Base-by-base conservation (phyloP, 1,284 basidiomycete species). In the Trichosporon coremiiforme region DNA sequence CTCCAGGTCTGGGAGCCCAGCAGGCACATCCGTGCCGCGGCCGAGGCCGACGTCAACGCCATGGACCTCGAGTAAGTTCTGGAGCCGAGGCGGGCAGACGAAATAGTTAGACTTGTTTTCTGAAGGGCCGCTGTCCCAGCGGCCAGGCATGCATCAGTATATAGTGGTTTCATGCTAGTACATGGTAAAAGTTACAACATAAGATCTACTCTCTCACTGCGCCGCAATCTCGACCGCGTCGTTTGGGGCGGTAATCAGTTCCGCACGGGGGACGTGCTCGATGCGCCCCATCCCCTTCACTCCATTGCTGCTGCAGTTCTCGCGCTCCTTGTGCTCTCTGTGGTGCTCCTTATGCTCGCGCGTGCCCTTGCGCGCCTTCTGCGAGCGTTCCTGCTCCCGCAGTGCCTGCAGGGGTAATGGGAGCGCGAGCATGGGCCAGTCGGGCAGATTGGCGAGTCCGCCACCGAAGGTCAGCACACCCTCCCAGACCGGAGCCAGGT, bases 1-100 rank as follows among this genome's bases (percentile, higher is more conserved):
- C 74, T 84, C 66, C 82, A 83, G 75, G 78, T 83, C 15, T 85
- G 84, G 84, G 81, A 84, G 72, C 82, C 83, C 25, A 82, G 80
- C 66, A 79, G 82, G 71, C 85, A 85, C 72, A 82, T 86, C 60
- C 83, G 84, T 64, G 80, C 82, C 36, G 82, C 79, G 0, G 83
- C 78, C 38, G 82, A 84, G 69, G 76, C 80, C 13, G 79, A 81
- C 63, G 77, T 82, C 17, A 68, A 74, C 62, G 76, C 80, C 7
- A 81, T 80, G 76, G 82, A 84, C 66, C 71, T 84, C 65, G 83
- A 83, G 75, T 83, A 77, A 73, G 10, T 12, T 10, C n/a, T n/a
- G n/a, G n/a, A n/a, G n/a, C n/a, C n/a, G n/a, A n/a, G n/a, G n/a
- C n/a, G n/a, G n/a, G 12, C 12, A 12, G 25, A 1, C 29, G 10